Evolutionary conservation across 306 rosid species (phyloP).

Genomic region (Gleditsia sinensis): DNA sequence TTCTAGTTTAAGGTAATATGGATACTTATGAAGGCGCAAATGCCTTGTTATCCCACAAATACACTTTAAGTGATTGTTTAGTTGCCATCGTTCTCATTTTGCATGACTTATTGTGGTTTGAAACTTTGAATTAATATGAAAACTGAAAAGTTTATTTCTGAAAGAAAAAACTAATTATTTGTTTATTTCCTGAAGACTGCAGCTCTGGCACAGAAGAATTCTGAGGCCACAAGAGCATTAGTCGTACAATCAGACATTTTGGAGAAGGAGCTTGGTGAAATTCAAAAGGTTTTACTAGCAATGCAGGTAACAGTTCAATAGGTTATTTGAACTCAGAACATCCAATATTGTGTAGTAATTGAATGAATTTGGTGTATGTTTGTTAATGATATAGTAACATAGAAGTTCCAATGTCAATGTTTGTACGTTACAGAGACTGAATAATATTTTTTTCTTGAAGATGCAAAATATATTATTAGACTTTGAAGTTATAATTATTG

Average conservation of each 20-base stretch:
- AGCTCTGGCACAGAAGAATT: slow-evolving; percentile 78
- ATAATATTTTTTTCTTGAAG: neutral
- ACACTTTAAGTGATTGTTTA: neutral
- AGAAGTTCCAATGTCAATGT: neutral
- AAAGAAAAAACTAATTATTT: slow-evolving; percentile 30
- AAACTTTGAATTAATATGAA: slow-evolving; percentile 9
- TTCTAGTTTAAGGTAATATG: neutral
- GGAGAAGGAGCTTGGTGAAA: slow-evolving; percentile 92
- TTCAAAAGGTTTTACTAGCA: slow-evolving; percentile 83
- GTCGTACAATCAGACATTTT: slow-evolving; percentile 74
- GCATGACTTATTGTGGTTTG: slow-evolving; percentile 17
- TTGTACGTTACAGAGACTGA: neutral
- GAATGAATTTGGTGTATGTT: neutral
- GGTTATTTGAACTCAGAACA: slow-evolving; percentile 23
- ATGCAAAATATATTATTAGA: slow-evolving; percentile 4
- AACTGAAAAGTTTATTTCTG: neutral
- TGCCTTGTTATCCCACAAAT: neutral
- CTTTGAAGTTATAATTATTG: slow-evolving; percentile 15
- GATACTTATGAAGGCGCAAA: neutral
- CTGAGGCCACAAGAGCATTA: slow-evolving; percentile 80
- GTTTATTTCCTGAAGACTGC: slow-evolving; percentile 70
- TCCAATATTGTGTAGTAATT: neutral
- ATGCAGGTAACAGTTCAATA: slow-evolving; percentile 69
- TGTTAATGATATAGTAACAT: neutral
- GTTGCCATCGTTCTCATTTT: slow-evolving; percentile 13